These are phyloP conservation scores for Lablab purpureus DNA, from an alignment of 306 rosid species.

Conservation along the genomic window DNA sequence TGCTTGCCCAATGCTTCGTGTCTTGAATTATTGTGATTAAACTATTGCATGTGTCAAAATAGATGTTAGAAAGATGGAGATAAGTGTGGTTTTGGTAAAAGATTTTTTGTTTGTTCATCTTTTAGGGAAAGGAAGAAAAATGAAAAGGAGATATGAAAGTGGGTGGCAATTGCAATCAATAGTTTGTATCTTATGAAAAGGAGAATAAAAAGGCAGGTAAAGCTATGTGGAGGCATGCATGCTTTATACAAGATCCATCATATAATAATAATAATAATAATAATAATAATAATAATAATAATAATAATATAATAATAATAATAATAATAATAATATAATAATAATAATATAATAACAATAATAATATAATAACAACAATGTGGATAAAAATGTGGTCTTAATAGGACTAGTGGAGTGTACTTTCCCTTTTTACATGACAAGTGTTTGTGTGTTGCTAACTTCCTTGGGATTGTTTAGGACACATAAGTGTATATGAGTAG, in stretches of 20 bases:
- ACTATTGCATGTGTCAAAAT: too few species aligned
- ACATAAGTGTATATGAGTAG: too few species aligned
- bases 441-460: not conserved
- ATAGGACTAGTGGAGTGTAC: not conserved
- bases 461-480: not conserved
- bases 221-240: conserved; percentile 32
- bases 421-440: not conserved
- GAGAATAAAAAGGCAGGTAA: conserved; percentile 1
- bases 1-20: conserved; percentile 23
- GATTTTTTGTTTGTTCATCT: not conserved
- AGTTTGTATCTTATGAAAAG: conserved; percentile 19
- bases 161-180: conserved; percentile 23
- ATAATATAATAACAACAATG: too few species aligned
- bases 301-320: too few species aligned
- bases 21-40: not conserved
- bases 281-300: conserved; percentile 6
- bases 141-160: conserved; percentile 26
- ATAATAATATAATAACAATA: conserved; percentile 17
- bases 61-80: not conserved
- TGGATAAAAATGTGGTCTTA: not conserved
- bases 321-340: not conserved
- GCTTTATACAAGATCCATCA: not conserved
- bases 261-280: not conserved
- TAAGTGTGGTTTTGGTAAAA: not conserved
- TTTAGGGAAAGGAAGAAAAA: not conserved